A percentile compares a stretch with the other conserved stretches of the same genome.
phyloP scores from a whole-genome alignment of 345 rosid genomes.

The Rhodomyrtus tomentosa region DNA sequence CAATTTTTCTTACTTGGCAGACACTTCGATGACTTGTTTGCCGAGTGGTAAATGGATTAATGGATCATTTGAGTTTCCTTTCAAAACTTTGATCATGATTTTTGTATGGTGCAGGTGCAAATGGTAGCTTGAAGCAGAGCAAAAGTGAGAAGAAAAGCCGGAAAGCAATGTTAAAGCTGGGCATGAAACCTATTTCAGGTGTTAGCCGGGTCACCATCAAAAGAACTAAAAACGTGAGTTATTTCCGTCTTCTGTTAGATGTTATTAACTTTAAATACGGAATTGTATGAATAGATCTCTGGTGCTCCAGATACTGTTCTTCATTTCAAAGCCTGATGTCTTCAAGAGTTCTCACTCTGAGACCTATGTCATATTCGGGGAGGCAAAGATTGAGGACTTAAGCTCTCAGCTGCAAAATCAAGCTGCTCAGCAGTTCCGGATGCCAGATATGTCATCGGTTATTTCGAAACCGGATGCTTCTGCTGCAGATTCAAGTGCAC shows the following conservation, averaged over 20 bases:
- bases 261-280: not conserved
- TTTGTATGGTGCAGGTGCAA: conserved; percentile 34
- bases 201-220: conserved; percentile 78
- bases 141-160: conserved; percentile 86
- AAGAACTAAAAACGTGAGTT: conserved; percentile 62
- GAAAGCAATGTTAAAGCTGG: conserved; percentile 77
- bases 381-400: conserved; percentile 89
- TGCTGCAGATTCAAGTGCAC: conserved; percentile 19
- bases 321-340: conserved; percentile 81
- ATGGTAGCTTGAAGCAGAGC: conserved; percentile 74
- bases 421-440: conserved; percentile 83
- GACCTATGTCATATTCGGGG: conserved; percentile 76
- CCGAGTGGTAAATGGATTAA: not conserved
- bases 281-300: not conserved
- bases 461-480: conserved; percentile 47
- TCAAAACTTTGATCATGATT: not conserved
- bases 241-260: not conserved
- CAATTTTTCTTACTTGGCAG: not conserved
- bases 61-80: not conserved
- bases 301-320: conserved; percentile 51
- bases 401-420: conserved; percentile 88
- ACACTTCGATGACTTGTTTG: not conserved
- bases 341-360: conserved; percentile 87
- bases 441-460: conserved; percentile 61
- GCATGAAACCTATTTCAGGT: conserved; percentile 75